These are phyloP conservation scores for Annulohypoxylon nitens DNA, from an alignment of 495 filamentous ascomycete genomes.

Conservation along the genomic window DNA sequence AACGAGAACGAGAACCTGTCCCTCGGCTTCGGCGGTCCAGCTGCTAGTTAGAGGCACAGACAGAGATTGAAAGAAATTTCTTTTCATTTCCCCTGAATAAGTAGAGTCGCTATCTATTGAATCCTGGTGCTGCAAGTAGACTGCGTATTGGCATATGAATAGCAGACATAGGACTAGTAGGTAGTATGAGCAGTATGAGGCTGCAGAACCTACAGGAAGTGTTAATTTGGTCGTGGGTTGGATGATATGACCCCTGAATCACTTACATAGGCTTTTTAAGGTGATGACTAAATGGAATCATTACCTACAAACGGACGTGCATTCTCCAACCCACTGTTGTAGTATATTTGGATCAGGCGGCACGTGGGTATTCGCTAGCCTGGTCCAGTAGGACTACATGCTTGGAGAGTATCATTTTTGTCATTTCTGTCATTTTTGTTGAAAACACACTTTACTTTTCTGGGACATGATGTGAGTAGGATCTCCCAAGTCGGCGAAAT, in stretches of 20 bases:
- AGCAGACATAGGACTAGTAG: too few species aligned
- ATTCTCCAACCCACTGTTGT: slow-evolving; percentile 4
- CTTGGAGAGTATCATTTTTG: background rate
- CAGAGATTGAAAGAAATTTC: slow-evolving; percentile 2
- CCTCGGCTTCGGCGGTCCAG: slow-evolving; percentile 2
- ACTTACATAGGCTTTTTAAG: slow-evolving; percentile 4
- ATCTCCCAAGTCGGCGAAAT: slow-evolving; percentile 7
- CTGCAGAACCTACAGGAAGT: slow-evolving; percentile 5
- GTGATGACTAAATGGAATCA: slow-evolving; percentile 22
- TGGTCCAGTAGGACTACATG: background rate
- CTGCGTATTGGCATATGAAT: background rate
- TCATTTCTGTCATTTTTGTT: background rate
- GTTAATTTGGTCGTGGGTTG: slow-evolving; percentile 14
- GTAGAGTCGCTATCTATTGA: slow-evolving; percentile 2
- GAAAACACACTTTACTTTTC: slow-evolving; percentile 1
- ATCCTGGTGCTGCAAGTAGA: slow-evolving; percentile 23
- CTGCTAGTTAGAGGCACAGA: background rate
- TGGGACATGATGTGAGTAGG: slow-evolving; percentile 12
- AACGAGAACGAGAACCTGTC: slow-evolving; percentile 4
- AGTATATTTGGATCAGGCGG: slow-evolving; percentile 14
- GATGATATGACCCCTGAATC: slow-evolving; percentile 4
- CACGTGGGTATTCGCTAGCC: slow-evolving; percentile 11
- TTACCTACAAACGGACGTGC: background rate
- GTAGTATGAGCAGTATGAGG: too few species aligned
- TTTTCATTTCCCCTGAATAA: background rate